A percentile compares a stretch with the other conserved stretches of the same genome.
These are phyloP conservation scores for Choanephora cucurbitarum DNA, from an alignment of 371 early-diverging fungal genomes.

Conservation along the genomic window DNA sequence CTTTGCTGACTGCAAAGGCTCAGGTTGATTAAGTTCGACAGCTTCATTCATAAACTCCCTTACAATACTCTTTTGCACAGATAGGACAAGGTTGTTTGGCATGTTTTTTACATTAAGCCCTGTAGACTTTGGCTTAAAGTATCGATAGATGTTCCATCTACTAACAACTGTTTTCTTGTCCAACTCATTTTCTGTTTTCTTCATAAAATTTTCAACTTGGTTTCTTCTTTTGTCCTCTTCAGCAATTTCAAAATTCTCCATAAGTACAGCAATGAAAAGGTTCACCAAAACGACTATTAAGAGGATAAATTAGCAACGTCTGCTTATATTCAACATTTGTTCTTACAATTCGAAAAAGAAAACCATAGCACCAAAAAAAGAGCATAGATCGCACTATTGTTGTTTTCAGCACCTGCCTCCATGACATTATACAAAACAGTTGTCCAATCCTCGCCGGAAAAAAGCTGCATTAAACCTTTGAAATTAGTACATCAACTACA, in stretches of 20 bases:
- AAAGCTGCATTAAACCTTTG: slow-evolving; percentile 40
- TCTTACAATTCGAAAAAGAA: slow-evolving; percentile 68
- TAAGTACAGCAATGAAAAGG: slow-evolving; percentile 65
- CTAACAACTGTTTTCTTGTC: slow-evolving; percentile 48
- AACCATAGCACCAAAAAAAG: slow-evolving; percentile 64
- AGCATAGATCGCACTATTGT: slow-evolving; percentile 51
- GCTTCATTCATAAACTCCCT: slow-evolving; percentile 53
- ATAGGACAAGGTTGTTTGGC: slow-evolving; percentile 41
- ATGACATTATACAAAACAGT: slow-evolving; percentile 60
- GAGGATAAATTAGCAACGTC: not conserved
- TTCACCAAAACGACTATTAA: slow-evolving; percentile 59
- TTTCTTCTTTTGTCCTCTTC: slow-evolving; percentile 60
- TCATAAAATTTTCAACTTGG: slow-evolving; percentile 54
- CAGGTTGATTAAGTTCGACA: not conserved
- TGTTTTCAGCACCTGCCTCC: slow-evolving; percentile 38
- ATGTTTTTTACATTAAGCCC: slow-evolving; percentile 46
- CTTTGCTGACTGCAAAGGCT: slow-evolving; percentile 2
- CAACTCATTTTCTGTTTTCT: slow-evolving; percentile 41
- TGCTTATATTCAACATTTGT: not conserved
- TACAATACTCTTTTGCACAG: slow-evolving; percentile 52
- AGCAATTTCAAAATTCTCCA: slow-evolving; percentile 69
- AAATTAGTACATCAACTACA: too few species aligned
- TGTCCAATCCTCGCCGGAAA: slow-evolving; percentile 75
- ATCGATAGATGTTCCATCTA: slow-evolving; percentile 55
- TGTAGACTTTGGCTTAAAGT: slow-evolving; percentile 55